A percentile compares a stretch with the other conserved stretches of the same genome.
Conservation (phyloP, 768 basidiomycete genomes). For the Paxillus involutus region DNA sequence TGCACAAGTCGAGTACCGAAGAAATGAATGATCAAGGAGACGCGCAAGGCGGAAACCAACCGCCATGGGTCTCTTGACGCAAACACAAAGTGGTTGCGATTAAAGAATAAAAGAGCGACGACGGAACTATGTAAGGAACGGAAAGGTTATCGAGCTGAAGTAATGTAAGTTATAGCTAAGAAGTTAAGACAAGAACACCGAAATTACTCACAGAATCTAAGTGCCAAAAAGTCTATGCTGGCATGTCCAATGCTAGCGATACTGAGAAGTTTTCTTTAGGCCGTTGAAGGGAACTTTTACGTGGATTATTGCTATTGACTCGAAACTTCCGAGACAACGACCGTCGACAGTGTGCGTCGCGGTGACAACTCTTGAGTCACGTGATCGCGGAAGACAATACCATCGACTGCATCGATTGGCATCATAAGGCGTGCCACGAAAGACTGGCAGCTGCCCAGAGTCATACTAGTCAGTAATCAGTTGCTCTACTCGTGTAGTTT, state of each 20-base stretch:
- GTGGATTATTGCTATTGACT: background rate
- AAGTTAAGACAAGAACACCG: background rate
- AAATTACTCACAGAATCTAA: background rate
- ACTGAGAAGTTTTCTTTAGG: background rate
- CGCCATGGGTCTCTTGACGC: constrained; percentile 24
- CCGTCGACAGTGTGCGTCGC: background rate
- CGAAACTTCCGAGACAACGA: background rate
- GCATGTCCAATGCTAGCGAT: background rate
- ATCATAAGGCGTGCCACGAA: too few relatives aligned
- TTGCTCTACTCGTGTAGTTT: too few relatives aligned
- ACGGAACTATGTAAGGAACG: constrained; percentile 11
- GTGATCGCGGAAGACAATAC: background rate
- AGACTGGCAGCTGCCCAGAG: too few relatives aligned
- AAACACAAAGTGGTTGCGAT: constrained; percentile 13
- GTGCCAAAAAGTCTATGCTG: background rate
- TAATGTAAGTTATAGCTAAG: constrained; percentile 7
- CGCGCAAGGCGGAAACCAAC: constrained; percentile 12
- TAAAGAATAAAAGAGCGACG: constrained; percentile 11
- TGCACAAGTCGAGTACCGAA: constrained; percentile 11
- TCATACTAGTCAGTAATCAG: too few relatives aligned
- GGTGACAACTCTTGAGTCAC: constrained; percentile 6
- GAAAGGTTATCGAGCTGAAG: background rate
- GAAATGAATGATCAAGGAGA: constrained; percentile 14
- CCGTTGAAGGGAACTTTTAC: background rate
- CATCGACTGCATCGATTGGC: too few relatives aligned